Evolutionary conservation across 139 green algal species (phyloP), one percentile per base, ranked within the genome.

Genomic region (Chlorella sp.): DNA sequence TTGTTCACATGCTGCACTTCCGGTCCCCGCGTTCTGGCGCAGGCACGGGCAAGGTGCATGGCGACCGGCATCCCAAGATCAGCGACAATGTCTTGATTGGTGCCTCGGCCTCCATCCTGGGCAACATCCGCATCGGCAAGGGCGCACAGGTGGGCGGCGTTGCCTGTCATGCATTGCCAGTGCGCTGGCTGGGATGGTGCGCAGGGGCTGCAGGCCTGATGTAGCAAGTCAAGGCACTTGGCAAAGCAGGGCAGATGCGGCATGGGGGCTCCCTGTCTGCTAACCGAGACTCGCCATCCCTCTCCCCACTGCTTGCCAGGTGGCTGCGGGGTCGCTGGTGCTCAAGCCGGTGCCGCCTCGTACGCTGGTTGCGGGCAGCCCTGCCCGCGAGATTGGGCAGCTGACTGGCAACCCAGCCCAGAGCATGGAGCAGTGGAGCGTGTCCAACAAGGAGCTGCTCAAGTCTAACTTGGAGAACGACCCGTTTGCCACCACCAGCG

Each of bases 1-100:
- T n/a, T n/a, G n/a, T n/a, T n/a, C n/a, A n/a, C n/a, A n/a, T n/a
- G 26, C 63, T 70, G 17, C 21, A 5, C 28, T 13, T 38, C 63
- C 63, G 7, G 5, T 55, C 68, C 17, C 68, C 26, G 32, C 28
- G 6, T 39, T 4, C 55, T 11, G n/a, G 28, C 73, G 38, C 78
- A 87, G 90, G 98, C 30, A 99, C 96, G 3, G 98, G 98, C 32
- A 99, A 99, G 88, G 94, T 96, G 38, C 88, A 90, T 0, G 97
- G 97, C 9, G 95, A 99, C 88, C 93, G 97, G 26, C 97, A 99
- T 84, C 97, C 97, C 34, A 99, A 99, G 91, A 91, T 98, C 6
- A 82, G 79, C 4, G 91, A 98, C 87, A 96, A 97, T 71, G 97
- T 98, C 47, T 89, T 98, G 38, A 97, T 99, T n/a, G 96, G 96